Conservation (phyloP, 805 yeast genomes). For the Suhomyces faveliae region DNA sequence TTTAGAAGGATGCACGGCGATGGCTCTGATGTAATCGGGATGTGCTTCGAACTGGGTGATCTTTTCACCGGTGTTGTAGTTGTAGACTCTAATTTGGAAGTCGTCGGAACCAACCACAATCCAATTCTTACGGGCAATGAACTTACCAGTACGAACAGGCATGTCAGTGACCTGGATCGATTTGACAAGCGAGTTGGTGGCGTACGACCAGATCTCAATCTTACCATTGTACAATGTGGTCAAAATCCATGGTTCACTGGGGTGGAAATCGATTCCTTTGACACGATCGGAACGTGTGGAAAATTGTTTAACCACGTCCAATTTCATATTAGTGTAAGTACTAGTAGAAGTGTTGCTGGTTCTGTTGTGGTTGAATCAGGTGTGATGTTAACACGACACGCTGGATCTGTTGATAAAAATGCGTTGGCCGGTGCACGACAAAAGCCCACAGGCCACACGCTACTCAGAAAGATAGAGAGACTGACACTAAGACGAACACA, state of each 20-base stretch:
- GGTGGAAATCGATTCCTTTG: constrained; percentile 97
- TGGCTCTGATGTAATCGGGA: constrained; percentile 91
- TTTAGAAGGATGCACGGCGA: constrained; percentile 92
- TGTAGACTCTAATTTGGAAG: constrained; percentile 88
- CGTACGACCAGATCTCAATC: constrained; percentile 93
- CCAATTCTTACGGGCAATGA: constrained; percentile 96
- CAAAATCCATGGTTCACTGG: constrained; percentile 94
- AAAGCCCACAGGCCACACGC: too few species aligned
- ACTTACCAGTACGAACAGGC: constrained; percentile 94
- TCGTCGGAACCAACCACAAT: constrained; percentile 95
- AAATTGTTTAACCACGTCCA: constrained; percentile 67
- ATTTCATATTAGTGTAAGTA: constrained; percentile 26
- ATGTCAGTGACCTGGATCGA: constrained; percentile 92
- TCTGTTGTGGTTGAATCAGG: too few species aligned
- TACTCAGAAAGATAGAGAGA: too few species aligned
- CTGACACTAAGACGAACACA: too few species aligned
- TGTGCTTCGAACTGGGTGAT: constrained; percentile 96
- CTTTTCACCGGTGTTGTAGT: constrained; percentile 93
- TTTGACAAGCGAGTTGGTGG: constrained; percentile 78
- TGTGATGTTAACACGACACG: constrained; percentile 17
- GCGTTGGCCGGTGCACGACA: constrained; percentile 6
- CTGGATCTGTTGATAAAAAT: constrained; percentile 6
- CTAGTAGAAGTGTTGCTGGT: neutral
- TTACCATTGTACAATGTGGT: constrained; percentile 88
- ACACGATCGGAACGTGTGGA: constrained; percentile 94